phyloP scores from a whole-genome alignment of 345 rosid genomes.

The Salix caprea region DNA sequence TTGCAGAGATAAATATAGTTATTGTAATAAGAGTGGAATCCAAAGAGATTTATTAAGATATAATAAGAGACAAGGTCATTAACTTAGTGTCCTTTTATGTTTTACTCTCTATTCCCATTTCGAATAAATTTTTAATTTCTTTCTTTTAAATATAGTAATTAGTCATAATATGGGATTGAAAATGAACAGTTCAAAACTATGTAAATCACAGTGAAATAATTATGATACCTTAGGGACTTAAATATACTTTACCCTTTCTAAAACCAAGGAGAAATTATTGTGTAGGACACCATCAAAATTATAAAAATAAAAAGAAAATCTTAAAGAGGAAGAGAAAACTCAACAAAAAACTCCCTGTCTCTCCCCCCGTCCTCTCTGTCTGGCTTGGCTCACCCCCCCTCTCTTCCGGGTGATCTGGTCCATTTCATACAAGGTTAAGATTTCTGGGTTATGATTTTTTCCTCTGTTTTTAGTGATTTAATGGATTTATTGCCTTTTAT shows the following conservation, averaged over 20 bases:
- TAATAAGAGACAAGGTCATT: not conserved
- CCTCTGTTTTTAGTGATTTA: not conserved
- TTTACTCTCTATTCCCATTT: not conserved
- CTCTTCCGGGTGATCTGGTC: slow-evolving; percentile 34
- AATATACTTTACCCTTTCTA: slow-evolving; percentile 2
- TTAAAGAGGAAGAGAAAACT: not conserved
- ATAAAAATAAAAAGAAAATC: not conserved
- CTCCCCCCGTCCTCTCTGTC: not conserved
- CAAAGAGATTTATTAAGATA: no score
- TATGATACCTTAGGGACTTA: not conserved
- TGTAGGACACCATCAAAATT: not conserved
- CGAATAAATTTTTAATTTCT: not conserved
- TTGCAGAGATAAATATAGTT: no score
- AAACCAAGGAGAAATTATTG: not conserved
- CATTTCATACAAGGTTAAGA: slow-evolving; percentile 25
- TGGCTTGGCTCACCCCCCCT: not conserved
- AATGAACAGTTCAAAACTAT: not conserved
- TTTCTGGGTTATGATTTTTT: not conserved
- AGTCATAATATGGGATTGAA: not conserved
- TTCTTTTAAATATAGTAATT: not conserved
- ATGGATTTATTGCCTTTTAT: not conserved
- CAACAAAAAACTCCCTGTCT: not conserved
- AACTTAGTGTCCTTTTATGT: not conserved
- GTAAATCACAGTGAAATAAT: not conserved
- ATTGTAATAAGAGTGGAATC: no score